Base-by-base conservation (phyloP, 495 filamentous ascomycete species). In the Glutinoglossum americanum region DNA sequence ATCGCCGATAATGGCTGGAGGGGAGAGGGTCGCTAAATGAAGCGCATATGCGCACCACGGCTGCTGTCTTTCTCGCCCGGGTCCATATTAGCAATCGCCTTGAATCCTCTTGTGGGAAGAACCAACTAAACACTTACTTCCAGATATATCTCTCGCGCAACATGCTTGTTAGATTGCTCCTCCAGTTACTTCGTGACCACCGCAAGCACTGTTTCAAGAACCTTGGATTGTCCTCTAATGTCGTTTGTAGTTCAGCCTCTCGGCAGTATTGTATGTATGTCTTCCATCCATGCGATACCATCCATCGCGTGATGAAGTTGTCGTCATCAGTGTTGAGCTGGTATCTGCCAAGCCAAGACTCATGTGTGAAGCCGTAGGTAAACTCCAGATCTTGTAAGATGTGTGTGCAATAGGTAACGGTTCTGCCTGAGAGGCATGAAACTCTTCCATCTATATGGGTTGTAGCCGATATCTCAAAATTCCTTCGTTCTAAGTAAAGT, bases 371-470 rank as follows among this genome's bases (percentile, higher is more conserved):
- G 33, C 75, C 80, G 28, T 79, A 72, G 41, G 80, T 78, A 68
- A 94, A 94, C 37, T 74, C 74, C 57, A 80, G 75, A 64, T 82
- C 78, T 67, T 85, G 80, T 17, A 92, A 74, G 56, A 94, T 90
- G 58, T 79, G 73, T 5, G 83, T 83, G 32, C 83, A 80, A 69
- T 92, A 90, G 15, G 85, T 85, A 28, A 87, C 85, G 10, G 85
- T 90, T 32, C 87, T 76, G 49, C 87, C 87, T 37, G 87, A 94
- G 73, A 94, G 81, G 70, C 87, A 92, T 30, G 87, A 87, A 23
- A 89, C 79, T 23, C 87, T 86, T 48, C 87, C 87, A 66, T 94
- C 87, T 48, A 92, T 76, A 66, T 84, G 80, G 60, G 87, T 85
- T 35, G 86, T 89, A 11, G 87, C 85, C 45, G 84, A 86, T n/a